Conservation (phyloP, 106 monocot species). For the Apostasia shenzhenica region DNA sequence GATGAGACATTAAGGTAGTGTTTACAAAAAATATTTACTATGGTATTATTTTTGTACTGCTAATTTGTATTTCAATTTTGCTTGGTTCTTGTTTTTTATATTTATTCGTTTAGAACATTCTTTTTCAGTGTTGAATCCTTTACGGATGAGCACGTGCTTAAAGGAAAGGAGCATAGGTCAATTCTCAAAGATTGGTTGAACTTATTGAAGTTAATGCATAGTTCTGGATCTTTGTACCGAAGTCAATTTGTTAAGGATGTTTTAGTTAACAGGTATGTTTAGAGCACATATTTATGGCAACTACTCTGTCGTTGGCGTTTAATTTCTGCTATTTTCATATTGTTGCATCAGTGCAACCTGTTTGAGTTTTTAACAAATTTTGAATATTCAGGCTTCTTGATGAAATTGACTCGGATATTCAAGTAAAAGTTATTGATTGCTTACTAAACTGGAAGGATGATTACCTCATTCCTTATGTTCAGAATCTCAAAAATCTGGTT, state of each 20-base stretch:
- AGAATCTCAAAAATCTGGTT: constrained; percentile 64
- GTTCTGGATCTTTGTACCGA: constrained; percentile 53
- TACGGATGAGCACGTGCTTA: constrained; percentile 17
- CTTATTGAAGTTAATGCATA: constrained; percentile 51
- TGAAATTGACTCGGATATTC: constrained; percentile 69
- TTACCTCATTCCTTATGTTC: constrained; percentile 63
- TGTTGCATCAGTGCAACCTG: not conserved
- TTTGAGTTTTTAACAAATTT: not conserved
- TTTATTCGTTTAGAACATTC: not conserved
- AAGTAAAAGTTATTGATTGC: constrained; percentile 79
- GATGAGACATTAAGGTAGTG: constrained; percentile 40
- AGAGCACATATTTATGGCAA: not conserved
- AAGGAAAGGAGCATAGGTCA: constrained; percentile 53
- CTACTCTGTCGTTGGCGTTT: not conserved
- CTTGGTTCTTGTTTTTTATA: not conserved
- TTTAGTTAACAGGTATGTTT: constrained; percentile 57
- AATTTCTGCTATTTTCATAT: not conserved
- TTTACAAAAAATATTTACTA: not conserved
- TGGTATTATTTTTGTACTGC: not conserved
- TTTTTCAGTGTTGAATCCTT: constrained; percentile 41
- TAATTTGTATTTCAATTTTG: not conserved
- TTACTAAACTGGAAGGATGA: constrained; percentile 90
- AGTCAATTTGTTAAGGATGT: constrained; percentile 68
- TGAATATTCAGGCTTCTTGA: constrained; percentile 63
- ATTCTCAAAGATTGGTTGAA: constrained; percentile 85